A percentile compares a stretch with the other conserved stretches of the same genome.
phyloP scores from a whole-genome alignment of 495 filamentous ascomycete genomes.

The Aspergillus ostianus region DNA sequence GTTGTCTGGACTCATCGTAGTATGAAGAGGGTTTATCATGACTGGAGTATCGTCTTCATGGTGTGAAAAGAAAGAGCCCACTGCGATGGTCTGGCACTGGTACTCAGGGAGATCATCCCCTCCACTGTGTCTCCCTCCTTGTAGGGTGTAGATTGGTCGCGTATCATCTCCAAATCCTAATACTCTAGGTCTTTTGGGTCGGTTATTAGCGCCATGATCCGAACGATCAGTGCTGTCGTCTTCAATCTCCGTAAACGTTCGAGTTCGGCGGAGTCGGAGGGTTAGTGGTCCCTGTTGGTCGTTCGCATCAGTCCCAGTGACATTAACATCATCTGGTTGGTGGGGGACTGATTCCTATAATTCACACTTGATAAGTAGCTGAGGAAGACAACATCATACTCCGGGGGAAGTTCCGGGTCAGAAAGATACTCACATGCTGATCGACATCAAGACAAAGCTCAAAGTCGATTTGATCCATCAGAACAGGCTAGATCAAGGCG shows the following conservation, averaged over 20 bases:
- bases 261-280: not conserved
- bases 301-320: not conserved
- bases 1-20: not conserved
- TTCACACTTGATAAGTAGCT: not conserved
- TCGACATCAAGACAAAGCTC: constrained; percentile 22
- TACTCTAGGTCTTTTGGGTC: not conserved
- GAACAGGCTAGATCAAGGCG: not conserved
- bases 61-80: not conserved
- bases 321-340: not conserved
- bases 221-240: not conserved
- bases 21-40: not conserved
- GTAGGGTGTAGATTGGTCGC: too few relatives aligned
- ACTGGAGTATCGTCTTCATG: not conserved
- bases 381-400: not conserved
- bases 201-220: too few relatives aligned
- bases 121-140: not conserved
- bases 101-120: not conserved
- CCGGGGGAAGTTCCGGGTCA: not conserved
- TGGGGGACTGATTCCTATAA: not conserved
- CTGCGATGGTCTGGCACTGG: not conserved
- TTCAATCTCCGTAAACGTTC: not conserved
- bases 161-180: not conserved
- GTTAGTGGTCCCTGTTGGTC: not conserved
- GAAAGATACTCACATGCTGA: constrained; percentile 13
- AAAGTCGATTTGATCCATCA: constrained; percentile 22